phyloP scores from a whole-genome alignment of 169 alveolate genomes.

The Eimeria falciformis region DNA sequence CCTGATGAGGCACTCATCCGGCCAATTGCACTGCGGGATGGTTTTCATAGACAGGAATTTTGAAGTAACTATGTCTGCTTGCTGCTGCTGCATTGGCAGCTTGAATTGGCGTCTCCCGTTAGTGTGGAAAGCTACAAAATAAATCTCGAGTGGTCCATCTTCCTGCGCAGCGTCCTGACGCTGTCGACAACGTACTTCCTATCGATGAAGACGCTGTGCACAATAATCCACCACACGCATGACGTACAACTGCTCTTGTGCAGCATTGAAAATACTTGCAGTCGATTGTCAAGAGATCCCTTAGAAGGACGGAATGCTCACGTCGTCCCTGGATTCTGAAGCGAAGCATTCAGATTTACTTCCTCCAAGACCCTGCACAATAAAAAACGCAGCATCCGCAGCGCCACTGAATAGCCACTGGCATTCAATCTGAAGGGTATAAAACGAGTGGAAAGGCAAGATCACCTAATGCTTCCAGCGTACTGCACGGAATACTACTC shows the following conservation, averaged over 20 bases:
- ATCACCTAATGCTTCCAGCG: background rate
- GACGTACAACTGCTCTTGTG: background rate
- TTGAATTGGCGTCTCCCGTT: background rate
- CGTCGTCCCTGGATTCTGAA: conserved; percentile 69
- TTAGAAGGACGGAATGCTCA: background rate
- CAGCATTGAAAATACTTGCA: background rate
- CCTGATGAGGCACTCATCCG: background rate
- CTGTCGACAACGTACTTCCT: conserved; percentile 46
- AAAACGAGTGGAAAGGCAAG: background rate
- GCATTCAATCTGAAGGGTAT: too few relatives aligned
- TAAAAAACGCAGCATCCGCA: background rate
- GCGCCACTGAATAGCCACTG: too few relatives aligned
- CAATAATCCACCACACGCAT: background rate
- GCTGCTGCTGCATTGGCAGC: background rate
- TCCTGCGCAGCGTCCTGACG: conserved; percentile 54
- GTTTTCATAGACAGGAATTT: background rate
- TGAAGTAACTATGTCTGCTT: background rate
- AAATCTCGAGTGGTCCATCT: conserved; percentile 57
- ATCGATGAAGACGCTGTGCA: conserved; percentile 65
- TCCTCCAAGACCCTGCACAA: conserved; percentile 69
- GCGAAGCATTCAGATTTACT: conserved; percentile 62
- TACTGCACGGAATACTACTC: background rate
- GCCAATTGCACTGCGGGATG: background rate
- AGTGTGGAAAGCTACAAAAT: background rate
- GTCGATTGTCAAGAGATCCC: background rate